Conservation (phyloP, 306 rosid species). For the Amphicarpaea edgeworthii region DNA sequence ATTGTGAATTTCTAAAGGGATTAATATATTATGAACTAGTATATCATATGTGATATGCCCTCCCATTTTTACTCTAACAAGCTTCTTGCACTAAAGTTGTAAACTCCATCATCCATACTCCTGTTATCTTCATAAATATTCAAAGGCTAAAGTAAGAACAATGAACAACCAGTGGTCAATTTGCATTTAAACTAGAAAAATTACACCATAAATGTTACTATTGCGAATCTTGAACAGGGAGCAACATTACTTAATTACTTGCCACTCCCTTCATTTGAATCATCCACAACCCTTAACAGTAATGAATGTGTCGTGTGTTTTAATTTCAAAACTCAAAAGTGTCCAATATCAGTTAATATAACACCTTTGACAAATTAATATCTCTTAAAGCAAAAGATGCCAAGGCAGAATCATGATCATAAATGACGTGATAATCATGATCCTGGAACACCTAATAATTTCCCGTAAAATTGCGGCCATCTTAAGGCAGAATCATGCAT, state of each 20-base stretch:
- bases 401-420: too few species aligned
- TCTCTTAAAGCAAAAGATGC: conserved; percentile 81
- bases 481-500: conserved; percentile 1
- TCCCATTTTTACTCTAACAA: conserved; percentile 11
- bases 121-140: conserved; percentile 29
- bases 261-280: conserved; percentile 78
- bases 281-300: conserved; percentile 70
- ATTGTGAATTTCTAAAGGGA: conserved; percentile 6
- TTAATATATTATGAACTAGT: conserved; percentile 31
- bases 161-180: conserved; percentile 27
- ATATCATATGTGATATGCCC: background rate
- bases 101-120: conserved; percentile 9
- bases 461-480: conserved; percentile 18
- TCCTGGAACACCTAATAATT: too few species aligned
- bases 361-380: conserved; percentile 79
- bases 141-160: conserved; percentile 10
- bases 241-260: conserved; percentile 60
- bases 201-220: background rate
- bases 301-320: background rate
- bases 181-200: conserved; percentile 8
- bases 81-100: conserved; percentile 6
- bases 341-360: conserved; percentile 21
- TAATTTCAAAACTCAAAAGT: conserved; percentile 28
- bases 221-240: conserved; percentile 32
- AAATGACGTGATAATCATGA: too few species aligned